These are phyloP conservation scores for Debaryomyces sp. DNA, from an alignment of 1,139 yeast species.

Conservation along the genomic window DNA sequence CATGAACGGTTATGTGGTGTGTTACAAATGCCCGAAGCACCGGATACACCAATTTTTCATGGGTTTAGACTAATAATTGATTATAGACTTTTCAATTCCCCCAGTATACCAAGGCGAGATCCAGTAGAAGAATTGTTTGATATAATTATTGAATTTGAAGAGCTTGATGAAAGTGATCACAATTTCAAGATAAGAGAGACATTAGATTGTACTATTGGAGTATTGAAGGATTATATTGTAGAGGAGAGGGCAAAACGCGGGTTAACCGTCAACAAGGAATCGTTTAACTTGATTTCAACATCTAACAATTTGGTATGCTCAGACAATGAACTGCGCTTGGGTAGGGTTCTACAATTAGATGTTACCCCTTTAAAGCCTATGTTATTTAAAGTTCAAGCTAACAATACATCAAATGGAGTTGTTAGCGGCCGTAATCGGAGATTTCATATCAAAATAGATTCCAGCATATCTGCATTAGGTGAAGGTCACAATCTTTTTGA, in stretches of 20 bases:
- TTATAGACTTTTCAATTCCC: slow-evolving; percentile 22
- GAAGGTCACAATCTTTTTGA: slow-evolving; percentile 29
- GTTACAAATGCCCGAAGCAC: slow-evolving; percentile 13
- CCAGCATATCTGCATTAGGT: slow-evolving; percentile 22
- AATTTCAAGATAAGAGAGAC: slow-evolving; percentile 23
- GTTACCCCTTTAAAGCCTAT: slow-evolving; percentile 30
- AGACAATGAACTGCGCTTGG: slow-evolving; percentile 17
- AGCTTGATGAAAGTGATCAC: slow-evolving; percentile 12
- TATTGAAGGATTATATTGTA: slow-evolving; percentile 24
- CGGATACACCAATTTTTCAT: slow-evolving; percentile 11
- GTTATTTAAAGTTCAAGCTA: slow-evolving; percentile 12
- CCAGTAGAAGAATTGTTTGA: slow-evolving; percentile 30
- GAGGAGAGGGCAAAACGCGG: slow-evolving; percentile 16
- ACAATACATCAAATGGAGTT: not conserved
- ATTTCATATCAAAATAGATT: slow-evolving; percentile 19
- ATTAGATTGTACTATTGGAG: slow-evolving; percentile 24
- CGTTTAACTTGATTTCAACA: slow-evolving; percentile 11
- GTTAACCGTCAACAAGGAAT: not conserved
- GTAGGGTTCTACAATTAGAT: slow-evolving; percentile 28
- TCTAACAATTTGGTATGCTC: slow-evolving; percentile 13
- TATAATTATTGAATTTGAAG: slow-evolving; percentile 21
- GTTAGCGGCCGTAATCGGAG: slow-evolving; percentile 6
- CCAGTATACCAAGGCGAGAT: slow-evolving; percentile 23
- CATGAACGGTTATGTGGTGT: slow-evolving; percentile 19
- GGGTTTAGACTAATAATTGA: slow-evolving; percentile 25